These are phyloP conservation scores for Alternaria postmessia DNA, from an alignment of 2,329 filamentous ascomycete species.

Conservation along the genomic window DNA sequence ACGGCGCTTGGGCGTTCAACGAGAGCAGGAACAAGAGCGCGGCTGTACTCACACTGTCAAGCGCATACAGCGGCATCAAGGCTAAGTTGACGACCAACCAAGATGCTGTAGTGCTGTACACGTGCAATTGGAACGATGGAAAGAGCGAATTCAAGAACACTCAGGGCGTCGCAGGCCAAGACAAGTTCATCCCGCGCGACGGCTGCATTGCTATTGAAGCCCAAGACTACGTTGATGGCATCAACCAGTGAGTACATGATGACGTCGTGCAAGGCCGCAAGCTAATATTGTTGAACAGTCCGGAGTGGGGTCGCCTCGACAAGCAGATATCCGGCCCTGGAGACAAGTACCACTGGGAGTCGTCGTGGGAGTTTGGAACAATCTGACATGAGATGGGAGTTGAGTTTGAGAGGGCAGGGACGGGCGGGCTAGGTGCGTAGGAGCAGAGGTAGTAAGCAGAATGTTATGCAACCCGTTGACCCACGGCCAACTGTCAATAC, in stretches of 20 bases:
- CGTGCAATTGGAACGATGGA: slow-evolving; percentile 48
- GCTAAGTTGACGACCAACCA: slow-evolving; percentile 44
- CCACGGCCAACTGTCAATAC: slow-evolving; percentile 7
- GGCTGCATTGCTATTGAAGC: slow-evolving; percentile 47
- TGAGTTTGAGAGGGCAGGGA: not conserved
- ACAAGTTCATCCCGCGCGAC: slow-evolving; percentile 45
- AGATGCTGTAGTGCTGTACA: slow-evolving; percentile 45
- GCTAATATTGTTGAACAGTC: slow-evolving; percentile 38
- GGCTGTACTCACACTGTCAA: slow-evolving; percentile 39
- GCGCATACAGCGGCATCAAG: slow-evolving; percentile 44
- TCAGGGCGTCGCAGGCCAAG: slow-evolving; percentile 37
- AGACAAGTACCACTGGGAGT: slow-evolving; percentile 45
- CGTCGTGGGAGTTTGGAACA: slow-evolving; percentile 44
- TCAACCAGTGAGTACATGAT: slow-evolving; percentile 43
- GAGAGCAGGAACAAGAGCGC: slow-evolving; percentile 31
- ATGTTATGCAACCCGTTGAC: slow-evolving; percentile 7
- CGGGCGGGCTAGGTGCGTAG: slow-evolving; percentile 1
- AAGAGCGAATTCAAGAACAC: slow-evolving; percentile 48
- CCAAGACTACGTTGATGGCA: slow-evolving; percentile 46
- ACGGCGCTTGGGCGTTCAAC: slow-evolving; percentile 44
- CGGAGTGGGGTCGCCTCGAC: slow-evolving; percentile 43
- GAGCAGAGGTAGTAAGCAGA: slow-evolving; percentile 13
- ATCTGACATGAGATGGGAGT: slow-evolving; percentile 16
- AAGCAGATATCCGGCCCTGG: slow-evolving; percentile 45
- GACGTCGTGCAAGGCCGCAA: slow-evolving; percentile 2